Conservation (phyloP, 2,329 filamentous ascomycete genomes). For the Pseudogymnoascus sp. region DNA sequence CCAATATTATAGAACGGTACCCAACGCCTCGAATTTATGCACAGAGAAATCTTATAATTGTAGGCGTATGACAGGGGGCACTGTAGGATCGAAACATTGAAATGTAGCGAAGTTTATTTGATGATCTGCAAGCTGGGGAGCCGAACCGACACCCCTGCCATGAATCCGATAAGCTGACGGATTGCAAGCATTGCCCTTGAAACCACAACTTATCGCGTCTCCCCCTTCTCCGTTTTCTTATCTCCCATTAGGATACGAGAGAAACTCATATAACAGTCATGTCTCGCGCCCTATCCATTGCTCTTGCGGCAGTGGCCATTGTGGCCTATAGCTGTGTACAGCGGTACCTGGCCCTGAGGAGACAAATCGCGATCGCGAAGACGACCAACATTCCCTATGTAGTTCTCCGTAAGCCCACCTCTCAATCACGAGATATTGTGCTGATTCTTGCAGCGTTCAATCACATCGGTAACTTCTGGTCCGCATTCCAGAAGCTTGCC, state of each 20-base stretch:
- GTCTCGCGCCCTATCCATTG: background rate
- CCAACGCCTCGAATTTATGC: background rate
- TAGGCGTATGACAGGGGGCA: background rate
- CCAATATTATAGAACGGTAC: no score
- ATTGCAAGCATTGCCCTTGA: background rate
- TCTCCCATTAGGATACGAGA: background rate
- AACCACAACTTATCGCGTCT: background rate
- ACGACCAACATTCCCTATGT: conserved; percentile 2
- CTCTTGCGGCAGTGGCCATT: background rate
- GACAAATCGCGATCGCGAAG: conserved; percentile 7
- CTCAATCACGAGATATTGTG: background rate
- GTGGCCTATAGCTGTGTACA: background rate
- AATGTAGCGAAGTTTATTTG: background rate
- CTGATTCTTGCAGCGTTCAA: background rate
- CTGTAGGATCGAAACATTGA: background rate
- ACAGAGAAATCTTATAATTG: background rate
- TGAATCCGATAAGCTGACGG: background rate
- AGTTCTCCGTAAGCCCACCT: background rate
- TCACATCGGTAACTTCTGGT: conserved; percentile 3
- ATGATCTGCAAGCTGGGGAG: background rate
- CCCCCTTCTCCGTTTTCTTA: background rate
- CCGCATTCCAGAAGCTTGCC: background rate
- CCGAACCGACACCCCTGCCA: background rate
- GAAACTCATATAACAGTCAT: background rate
- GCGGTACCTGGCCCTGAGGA: background rate